phyloP scores from a whole-genome alignment of 129 eudicot species.

The Flaveria linearis region DNA sequence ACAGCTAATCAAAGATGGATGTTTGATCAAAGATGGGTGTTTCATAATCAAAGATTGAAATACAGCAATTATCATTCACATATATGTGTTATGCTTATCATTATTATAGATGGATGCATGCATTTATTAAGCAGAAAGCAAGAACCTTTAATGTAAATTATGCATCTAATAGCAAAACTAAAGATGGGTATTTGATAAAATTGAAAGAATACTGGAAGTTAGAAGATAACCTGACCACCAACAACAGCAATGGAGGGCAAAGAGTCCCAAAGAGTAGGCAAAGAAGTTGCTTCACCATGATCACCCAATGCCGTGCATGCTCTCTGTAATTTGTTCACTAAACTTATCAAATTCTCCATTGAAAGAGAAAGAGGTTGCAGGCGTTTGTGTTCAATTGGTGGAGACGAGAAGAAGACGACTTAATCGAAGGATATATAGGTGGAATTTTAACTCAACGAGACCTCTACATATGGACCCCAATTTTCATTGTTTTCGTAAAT shows the following conservation, averaged over 20 bases:
- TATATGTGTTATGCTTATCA: too few relatives aligned
- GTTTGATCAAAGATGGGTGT: not conserved
- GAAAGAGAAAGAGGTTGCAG: not conserved
- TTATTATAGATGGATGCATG: conserved; percentile 10
- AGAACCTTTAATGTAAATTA: conserved; percentile 11
- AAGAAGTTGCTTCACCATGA: conserved; percentile 56
- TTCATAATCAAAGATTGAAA: not conserved
- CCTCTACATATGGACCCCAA: conserved; percentile 34
- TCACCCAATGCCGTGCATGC: conserved; percentile 73
- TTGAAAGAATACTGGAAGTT: not conserved
- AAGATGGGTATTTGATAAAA: conserved; percentile 15
- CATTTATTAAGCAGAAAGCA: conserved; percentile 14
- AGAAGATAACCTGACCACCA: conserved; percentile 54
- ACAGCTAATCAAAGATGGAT: conserved; percentile 8
- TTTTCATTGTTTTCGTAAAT: conserved; percentile 30
- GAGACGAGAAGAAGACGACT: too few relatives aligned
- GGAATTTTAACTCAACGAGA: conserved; percentile 1
- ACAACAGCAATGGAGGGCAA: conserved; percentile 73
- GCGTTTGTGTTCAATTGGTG: conserved; percentile 2
- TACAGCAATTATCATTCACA: not conserved
- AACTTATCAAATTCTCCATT: conserved; percentile 60
- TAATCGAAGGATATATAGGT: not conserved
- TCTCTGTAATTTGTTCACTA: conserved; percentile 63
- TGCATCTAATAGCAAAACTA: conserved; percentile 10
- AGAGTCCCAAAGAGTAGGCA: conserved; percentile 70